These are phyloP conservation scores for Nothopassalora personata DNA, from an alignment of 2,329 filamentous ascomycete genomes.

Conservation along the genomic window DNA sequence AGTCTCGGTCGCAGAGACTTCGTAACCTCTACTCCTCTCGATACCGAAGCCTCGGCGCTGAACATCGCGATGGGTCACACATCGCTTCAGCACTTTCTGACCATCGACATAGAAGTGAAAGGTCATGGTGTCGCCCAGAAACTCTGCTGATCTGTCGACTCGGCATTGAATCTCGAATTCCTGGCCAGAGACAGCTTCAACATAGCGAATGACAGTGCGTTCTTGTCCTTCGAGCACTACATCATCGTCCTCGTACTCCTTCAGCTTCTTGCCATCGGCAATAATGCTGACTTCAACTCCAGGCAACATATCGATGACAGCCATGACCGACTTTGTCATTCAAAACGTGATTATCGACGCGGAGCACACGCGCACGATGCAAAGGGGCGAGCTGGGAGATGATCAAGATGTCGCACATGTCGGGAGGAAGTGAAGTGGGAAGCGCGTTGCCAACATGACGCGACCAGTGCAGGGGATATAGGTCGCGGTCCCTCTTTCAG, in stretches of 20 bases:
- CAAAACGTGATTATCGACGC: too few species aligned
- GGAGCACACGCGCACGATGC: too few species aligned
- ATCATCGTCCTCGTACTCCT: conserved; percentile 18
- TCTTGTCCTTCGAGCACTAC: background rate
- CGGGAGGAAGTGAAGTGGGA: too few species aligned
- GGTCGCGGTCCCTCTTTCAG: too few species aligned
- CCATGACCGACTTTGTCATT: conserved; percentile 19
- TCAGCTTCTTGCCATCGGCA: conserved; percentile 15
- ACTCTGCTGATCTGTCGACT: background rate
- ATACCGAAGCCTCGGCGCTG: too few species aligned
- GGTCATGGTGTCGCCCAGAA: conserved; percentile 7
- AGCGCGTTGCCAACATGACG: too few species aligned
- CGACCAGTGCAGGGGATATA: too few species aligned
- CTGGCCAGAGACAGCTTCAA: conserved; percentile 18
- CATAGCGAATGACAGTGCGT: background rate
- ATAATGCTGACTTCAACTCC: conserved; percentile 19
- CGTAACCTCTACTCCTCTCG: too few species aligned
- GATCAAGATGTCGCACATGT: too few species aligned
- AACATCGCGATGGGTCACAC: background rate
- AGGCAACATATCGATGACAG: conserved; percentile 12
- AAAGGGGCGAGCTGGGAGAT: too few species aligned
- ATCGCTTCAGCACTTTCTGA: background rate
- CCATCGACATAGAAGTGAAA: conserved; percentile 13
- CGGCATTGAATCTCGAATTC: conserved; percentile 15
- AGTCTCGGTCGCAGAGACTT: too few species aligned